Evolutionary conservation across 345 rosid species (phyloP), one percentile per base, ranked within the genome.

Genomic region (Citrus reticulata): DNA sequence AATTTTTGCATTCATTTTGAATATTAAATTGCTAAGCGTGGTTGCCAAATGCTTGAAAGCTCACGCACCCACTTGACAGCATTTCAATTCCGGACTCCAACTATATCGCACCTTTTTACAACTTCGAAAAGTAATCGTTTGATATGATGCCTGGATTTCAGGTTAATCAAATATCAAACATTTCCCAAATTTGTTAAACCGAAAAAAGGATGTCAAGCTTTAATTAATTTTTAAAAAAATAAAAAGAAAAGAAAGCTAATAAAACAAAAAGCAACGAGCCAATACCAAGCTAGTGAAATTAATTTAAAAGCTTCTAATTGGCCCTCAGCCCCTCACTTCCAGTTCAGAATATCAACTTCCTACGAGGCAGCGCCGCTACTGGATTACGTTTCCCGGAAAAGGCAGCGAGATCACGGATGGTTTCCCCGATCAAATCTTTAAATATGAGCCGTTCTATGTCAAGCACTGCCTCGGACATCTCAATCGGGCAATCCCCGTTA

Each of bases 381-480:
- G 77, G 81, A 69, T 70, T 70, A 70, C 75, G 68, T 30, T 80
- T 83, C 32, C 85, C 70, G 64, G 84, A 72, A 40, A 82, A 73
- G 30, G 84, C 76, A 64, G 91, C 95, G 29, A 93, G 86, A 83
- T 91, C 91, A 27, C 82, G 60, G 81, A 96, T 94, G 40, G 94
- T 90, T 81, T 96, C 99, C 10, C 92, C 88, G 72, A 96, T 90
- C 77, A 96, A 81, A 80, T 96, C 97, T 88, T 92, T 94, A 81
- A 93, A 94, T 32, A 96, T 77, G 34, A 93, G 86, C 71, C 99
- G 82, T 77, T 96, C 99, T 5, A 94, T 83, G 73, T 91, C 92
- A 19, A 96, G 86, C 59, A 91, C 95, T 0, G 90, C 81, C 72
- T 96, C 97, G 1, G 98, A 91, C 88, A 86, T 76, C 89, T 94